Conservation (phyloP, 106 monocot genomes). For the Narthecium ossifragum region DNA sequence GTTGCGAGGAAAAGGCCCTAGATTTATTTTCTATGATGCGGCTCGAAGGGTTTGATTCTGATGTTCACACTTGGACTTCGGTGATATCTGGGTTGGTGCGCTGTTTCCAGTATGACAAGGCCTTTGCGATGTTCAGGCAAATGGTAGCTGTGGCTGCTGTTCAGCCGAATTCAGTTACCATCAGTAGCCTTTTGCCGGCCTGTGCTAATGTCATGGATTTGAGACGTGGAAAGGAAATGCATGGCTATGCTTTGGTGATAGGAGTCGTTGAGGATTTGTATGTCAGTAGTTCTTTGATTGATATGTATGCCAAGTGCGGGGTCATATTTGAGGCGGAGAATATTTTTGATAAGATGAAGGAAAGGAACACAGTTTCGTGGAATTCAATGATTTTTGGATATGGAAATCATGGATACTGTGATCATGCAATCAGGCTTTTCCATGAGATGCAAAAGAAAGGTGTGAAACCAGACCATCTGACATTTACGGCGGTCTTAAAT, state of each 20-base stretch:
- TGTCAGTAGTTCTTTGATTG: constrained; percentile 39
- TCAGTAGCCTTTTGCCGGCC: constrained; percentile 41
- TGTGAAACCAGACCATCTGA: constrained; percentile 33
- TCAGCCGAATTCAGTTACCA: constrained; percentile 41
- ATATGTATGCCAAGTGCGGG: constrained; percentile 65
- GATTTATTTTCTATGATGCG: constrained; percentile 27
- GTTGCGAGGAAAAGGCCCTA: constrained; percentile 20
- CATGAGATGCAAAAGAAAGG: constrained; percentile 18
- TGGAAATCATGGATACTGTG: constrained; percentile 38
- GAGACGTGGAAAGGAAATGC: constrained; percentile 38
- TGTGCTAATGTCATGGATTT: constrained; percentile 35
- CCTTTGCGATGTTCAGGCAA: constrained; percentile 26
- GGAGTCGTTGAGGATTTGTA: constrained; percentile 27
- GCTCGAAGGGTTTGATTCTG: constrained; percentile 28
- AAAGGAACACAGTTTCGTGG: constrained; percentile 33
- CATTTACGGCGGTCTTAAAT: constrained; percentile 46
- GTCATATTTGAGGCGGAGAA: constrained; percentile 27
- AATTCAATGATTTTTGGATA: constrained; percentile 58
- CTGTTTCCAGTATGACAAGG: constrained; percentile 28
- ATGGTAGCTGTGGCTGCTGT: constrained; percentile 29
- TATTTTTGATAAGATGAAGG: constrained; percentile 29
- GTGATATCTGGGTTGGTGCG: constrained; percentile 31
- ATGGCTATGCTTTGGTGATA: constrained; percentile 24
- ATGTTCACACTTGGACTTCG: constrained; percentile 58
- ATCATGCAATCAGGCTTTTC: constrained; percentile 32